Evolutionary conservation across 2,329 filamentous ascomycete genomes (phyloP).

Genomic region (Nigrograna mackinnonii): DNA sequence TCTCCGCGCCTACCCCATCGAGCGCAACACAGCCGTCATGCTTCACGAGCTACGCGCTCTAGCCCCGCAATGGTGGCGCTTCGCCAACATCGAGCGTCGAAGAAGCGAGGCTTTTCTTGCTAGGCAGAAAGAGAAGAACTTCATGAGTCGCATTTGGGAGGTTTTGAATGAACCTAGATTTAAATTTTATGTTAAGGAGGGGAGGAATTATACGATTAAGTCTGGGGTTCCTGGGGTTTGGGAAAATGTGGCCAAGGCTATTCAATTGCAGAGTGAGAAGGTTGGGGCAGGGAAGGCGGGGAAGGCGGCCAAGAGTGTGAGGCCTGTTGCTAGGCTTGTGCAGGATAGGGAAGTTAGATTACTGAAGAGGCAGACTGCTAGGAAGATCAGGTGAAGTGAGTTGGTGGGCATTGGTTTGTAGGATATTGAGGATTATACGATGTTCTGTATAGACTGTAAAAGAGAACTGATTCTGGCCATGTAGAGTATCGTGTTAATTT

Average conservation of each 20-base stretch:
- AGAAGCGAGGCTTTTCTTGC: slow-evolving; percentile 23
- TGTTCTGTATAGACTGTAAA: too few species aligned
- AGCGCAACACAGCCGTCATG: slow-evolving; percentile 29
- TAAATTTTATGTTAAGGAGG: slow-evolving; percentile 42
- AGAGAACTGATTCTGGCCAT: too few species aligned
- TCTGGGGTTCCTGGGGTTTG: slow-evolving; percentile 38
- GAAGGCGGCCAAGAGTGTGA: not conserved
- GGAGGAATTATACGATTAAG: slow-evolving; percentile 29
- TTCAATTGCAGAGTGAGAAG: slow-evolving; percentile 25
- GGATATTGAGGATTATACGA: too few species aligned
- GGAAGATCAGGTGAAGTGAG: too few species aligned
- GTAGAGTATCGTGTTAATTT: too few species aligned
- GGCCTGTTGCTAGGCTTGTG: slow-evolving; percentile 2
- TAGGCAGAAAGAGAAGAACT: slow-evolving; percentile 20
- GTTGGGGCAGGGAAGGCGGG: slow-evolving; percentile 2
- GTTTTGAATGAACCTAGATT: slow-evolving; percentile 32
- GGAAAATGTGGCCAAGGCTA: slow-evolving; percentile 34
- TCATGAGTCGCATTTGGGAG: slow-evolving; percentile 19
- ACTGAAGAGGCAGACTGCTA: slow-evolving; percentile 29
- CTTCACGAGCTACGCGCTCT: slow-evolving; percentile 37
- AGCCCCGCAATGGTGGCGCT: slow-evolving; percentile 23
- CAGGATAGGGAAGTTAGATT: slow-evolving; percentile 8
- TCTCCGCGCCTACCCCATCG: slow-evolving; percentile 35
- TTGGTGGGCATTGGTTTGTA: too few species aligned
- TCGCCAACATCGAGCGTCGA: slow-evolving; percentile 37